Base-by-base conservation (phyloP, 164 flowering plant genomes). In the Piper longum region DNA sequence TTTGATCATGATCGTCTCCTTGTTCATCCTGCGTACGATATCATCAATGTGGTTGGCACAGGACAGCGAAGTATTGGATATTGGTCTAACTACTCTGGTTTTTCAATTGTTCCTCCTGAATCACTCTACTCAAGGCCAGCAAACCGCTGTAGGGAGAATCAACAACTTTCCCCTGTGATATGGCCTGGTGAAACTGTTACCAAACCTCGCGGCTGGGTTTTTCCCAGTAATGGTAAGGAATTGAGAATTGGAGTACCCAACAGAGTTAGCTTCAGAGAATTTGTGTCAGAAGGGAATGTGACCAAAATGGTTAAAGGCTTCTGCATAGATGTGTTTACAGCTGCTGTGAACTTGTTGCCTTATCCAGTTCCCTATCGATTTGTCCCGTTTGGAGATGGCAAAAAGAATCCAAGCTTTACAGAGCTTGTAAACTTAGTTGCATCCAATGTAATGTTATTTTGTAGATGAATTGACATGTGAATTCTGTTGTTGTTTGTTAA, bases 241-340 rank as follows among this genome's bases (percentile, higher is more conserved):
- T 64, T 88, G 75, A 74, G 67, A 66, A 80, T 88, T 57, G 92
- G 88, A 43, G 87, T 85, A 43, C 96, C 96, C 1, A 57, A 18
- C 63, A 82, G 92, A 51, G 83, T 74, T 57, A 72, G 88, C 69
- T 88, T 55, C 61, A 62, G 54, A 45, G 86, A 82, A 55, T 88
- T 84, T 71, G 92, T 83, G 9, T 69, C 88, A 6, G 67, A 59
- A 71, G 81, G 71, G n/a, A 77, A 69, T 45, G 84, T 81, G 41
- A 76, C 80, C 52, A 67, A 80, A 60, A 64, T 11, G 16, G 74
- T 83, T 68, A 77, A 78, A 73, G 93, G 91, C 17, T 88, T 79
- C 68, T 88, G 98, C 75, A 84, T 90, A 62, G 99, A 93, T 75
- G 95, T 93, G 3, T 93, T 93, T 64, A 72, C 66, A 12, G 81